phyloP scores from a whole-genome alignment of 1,284 basidiomycete genomes.

The Pyrrhoderma lamaoense region DNA sequence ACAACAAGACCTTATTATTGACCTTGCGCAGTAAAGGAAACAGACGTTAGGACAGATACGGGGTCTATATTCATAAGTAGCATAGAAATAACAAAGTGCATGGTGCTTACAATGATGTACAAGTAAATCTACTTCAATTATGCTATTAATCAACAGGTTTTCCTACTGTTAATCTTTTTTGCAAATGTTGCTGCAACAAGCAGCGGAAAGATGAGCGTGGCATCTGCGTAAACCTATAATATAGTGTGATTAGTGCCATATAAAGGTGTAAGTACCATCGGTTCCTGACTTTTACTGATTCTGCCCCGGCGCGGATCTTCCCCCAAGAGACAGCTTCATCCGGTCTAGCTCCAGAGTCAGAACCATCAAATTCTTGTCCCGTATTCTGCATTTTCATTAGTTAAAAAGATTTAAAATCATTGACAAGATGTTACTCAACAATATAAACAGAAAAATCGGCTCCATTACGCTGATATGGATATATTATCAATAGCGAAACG shows the following conservation, averaged over 20 bases:
- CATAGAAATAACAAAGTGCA: not conserved
- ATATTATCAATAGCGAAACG: not conserved
- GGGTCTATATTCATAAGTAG: constrained; percentile 51
- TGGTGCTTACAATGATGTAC: not conserved
- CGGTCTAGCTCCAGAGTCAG: constrained; percentile 93
- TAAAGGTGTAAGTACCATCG: constrained; percentile 2
- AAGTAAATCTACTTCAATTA: not conserved
- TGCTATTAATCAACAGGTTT: not conserved
- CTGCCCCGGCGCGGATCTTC: constrained; percentile 88
- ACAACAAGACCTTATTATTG: constrained; percentile 58
- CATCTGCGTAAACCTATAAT: constrained; percentile 47
- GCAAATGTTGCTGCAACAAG: constrained; percentile 68
- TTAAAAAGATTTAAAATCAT: constrained; percentile 2
- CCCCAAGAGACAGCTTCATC: constrained; percentile 99
- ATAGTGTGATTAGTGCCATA: not conserved
- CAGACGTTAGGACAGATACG: constrained; percentile 84
- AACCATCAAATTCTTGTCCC: constrained; percentile 98
- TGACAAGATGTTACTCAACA: constrained; percentile 30
- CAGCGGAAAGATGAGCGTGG: constrained; percentile 68
- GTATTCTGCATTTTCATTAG: constrained; percentile 61
- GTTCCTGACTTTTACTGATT: constrained; percentile 77
- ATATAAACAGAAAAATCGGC: constrained; percentile 98
- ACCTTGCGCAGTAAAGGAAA: constrained; percentile 59
- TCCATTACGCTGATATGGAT: constrained; percentile 73
- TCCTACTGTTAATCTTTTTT: constrained; percentile 24